Evolutionary conservation across 1,284 basidiomycete genomes (phyloP).

Genomic region (Leccinum insigne): DNA sequence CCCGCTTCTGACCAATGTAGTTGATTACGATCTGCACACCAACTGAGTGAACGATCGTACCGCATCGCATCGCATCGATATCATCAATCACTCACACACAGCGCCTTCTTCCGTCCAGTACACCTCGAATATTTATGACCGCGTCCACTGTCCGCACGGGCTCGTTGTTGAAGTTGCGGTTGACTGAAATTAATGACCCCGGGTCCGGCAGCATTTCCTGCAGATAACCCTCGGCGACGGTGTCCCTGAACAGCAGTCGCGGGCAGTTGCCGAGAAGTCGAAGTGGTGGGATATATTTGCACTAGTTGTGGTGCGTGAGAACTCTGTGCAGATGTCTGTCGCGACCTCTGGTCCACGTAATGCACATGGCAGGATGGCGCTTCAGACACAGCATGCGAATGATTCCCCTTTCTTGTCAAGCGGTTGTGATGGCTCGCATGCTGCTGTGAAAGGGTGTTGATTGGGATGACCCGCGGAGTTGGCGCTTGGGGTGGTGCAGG

Average conservation of each 20-base stretch:
- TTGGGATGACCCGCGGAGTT: slow-evolving; percentile 4
- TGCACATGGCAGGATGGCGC: slow-evolving; percentile 28
- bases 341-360: slow-evolving; percentile 21
- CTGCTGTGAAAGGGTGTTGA: slow-evolving; percentile 4
- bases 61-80: neutral
- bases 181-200: slow-evolving; percentile 1
- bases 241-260: slow-evolving; percentile 10
- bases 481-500: neutral
- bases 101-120: slow-evolving; percentile 66
- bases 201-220: slow-evolving; percentile 14
- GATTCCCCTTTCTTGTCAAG: neutral
- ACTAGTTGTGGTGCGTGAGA: neutral
- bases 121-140: slow-evolving; percentile 65
- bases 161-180: slow-evolving; percentile 5
- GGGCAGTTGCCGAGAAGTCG: slow-evolving; percentile 5
- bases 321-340: slow-evolving; percentile 10
- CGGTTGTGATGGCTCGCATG: slow-evolving; percentile 2
- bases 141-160: slow-evolving; percentile 13
- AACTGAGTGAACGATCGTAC: neutral
- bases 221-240: slow-evolving; percentile 25
- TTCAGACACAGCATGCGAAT: slow-evolving; percentile 18
- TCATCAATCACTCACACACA: slow-evolving; percentile 55
- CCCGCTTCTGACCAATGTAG: slow-evolving; percentile 63
- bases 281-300: slow-evolving; percentile 1
- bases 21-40: slow-evolving; percentile 69